Evolutionary conservation across 495 filamentous ascomycete genomes (phyloP), one percentile per base, ranked within the genome.

Genomic region (Penicillium antarcticum): DNA sequence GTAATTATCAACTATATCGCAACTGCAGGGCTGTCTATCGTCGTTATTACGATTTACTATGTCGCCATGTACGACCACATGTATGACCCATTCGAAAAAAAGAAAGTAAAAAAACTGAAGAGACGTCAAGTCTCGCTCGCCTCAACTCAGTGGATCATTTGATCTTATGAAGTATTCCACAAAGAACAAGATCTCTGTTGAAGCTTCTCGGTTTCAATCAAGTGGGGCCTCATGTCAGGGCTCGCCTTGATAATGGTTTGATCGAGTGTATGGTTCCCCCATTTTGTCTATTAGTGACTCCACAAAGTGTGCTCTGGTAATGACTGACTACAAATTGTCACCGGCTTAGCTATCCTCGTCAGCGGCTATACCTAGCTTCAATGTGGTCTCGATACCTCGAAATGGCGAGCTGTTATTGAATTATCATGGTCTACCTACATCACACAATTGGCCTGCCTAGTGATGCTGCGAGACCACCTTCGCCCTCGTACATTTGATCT

Each of bases 391-490:
- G 35, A 58, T 3, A 57, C 55, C 2, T 74, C 74, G 33, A 65
- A 77, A 42, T 77, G 66, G 66, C 64, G 61, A 1, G 26, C 35
- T 9, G 5, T 51, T 3, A 18, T 43, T 5, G 63, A 68, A 17
- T 40, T 75, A 2, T 64, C 67, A 0, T 74, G 72, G 73, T 72
- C 73, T 42, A 70, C 73, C 9, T 69, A 56, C 16, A 40, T 71
- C 5, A 72, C 70, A 0, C 68, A 73, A 45, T 42, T 76, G 1
- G 58, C 67, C 1, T 62, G 72, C 4, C 51, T 77, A n/a, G 63
- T 52, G 7, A 58, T 66, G 16, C 53, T 77, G 3, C 38, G 38
- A 10, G 34, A 26, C 19, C 9, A 51, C 17, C 23, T 51, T 1
- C 6, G 35, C 4, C 2, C 42, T 10, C 26, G 12, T 8, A 9